These are phyloP conservation scores for Exophiala dermatitidis DNA, from an alignment of 2,329 filamentous ascomycete genomes.

Conservation along the genomic window DNA sequence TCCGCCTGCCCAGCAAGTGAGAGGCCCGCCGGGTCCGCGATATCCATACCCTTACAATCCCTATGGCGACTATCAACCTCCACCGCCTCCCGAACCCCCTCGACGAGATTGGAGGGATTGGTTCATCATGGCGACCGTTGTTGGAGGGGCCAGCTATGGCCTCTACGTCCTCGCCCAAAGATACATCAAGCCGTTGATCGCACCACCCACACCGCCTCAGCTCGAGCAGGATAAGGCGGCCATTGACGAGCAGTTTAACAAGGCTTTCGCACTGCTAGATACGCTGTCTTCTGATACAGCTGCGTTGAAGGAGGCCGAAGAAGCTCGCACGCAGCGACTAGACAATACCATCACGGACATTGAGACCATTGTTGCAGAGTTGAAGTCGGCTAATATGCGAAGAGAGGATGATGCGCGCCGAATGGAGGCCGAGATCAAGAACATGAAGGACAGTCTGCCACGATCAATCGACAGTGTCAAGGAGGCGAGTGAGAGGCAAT, in stretches of 20 bases:
- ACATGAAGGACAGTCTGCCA: slow-evolving; percentile 76
- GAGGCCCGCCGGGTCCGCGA: slow-evolving; percentile 34
- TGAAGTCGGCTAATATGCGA: slow-evolving; percentile 72
- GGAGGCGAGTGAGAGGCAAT: slow-evolving; percentile 67
- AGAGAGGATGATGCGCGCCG: slow-evolving; percentile 82
- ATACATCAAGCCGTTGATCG: slow-evolving; percentile 83
- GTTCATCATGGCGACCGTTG: slow-evolving; percentile 98
- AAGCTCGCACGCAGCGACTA: slow-evolving; percentile 72
- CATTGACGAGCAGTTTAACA: slow-evolving; percentile 89
- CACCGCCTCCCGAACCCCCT: slow-evolving; percentile 53
- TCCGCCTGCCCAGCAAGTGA: slow-evolving; percentile 37
- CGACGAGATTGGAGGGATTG: slow-evolving; percentile 94
- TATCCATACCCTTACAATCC: slow-evolving; percentile 46
- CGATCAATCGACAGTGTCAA: slow-evolving; percentile 84
- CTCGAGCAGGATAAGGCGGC: slow-evolving; percentile 88
- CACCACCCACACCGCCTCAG: slow-evolving; percentile 87
- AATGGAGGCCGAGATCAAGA: slow-evolving; percentile 77
- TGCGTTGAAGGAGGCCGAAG: slow-evolving; percentile 76
- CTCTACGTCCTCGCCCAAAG: slow-evolving; percentile 85
- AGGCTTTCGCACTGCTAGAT: slow-evolving; percentile 83
- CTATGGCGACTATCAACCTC: slow-evolving; percentile 47
- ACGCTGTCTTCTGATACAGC: slow-evolving; percentile 88
- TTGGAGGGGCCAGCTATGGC: slow-evolving; percentile 82
- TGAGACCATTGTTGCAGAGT: slow-evolving; percentile 69
- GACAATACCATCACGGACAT: slow-evolving; percentile 77